phyloP scores from a whole-genome alignment of 2,329 filamentous ascomycete species.

The Colletotrichum tanaceti region DNA sequence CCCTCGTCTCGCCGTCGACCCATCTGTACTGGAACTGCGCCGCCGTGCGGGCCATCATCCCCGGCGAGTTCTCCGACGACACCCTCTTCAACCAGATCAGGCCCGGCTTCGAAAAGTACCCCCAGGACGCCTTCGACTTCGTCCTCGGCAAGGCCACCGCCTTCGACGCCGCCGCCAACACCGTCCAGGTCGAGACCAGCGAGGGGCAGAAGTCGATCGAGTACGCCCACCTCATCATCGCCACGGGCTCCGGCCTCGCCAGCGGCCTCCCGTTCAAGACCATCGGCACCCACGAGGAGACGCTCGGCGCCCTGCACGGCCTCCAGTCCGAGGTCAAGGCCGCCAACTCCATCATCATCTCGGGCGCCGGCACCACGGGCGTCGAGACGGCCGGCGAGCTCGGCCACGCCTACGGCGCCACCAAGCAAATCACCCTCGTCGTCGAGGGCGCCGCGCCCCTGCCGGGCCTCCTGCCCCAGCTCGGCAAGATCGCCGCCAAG shows the following conservation, averaged over 20 bases:
- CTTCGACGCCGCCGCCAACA: constrained; percentile 56
- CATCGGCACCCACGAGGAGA: constrained; percentile 57
- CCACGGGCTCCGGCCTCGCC: constrained; percentile 63
- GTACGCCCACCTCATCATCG: constrained; percentile 66
- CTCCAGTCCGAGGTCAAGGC: constrained; percentile 44
- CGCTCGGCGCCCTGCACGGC: constrained; percentile 50
- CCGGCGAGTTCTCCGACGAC: constrained; percentile 58
- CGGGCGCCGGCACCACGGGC: constrained; percentile 53
- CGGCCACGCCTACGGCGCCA: constrained; percentile 47
- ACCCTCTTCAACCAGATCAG: constrained; percentile 53
- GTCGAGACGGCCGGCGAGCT: constrained; percentile 54
- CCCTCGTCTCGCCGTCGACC: constrained; percentile 60
- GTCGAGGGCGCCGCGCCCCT: constrained; percentile 38
- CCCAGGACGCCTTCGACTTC: constrained; percentile 62
- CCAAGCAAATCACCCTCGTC: constrained; percentile 46
- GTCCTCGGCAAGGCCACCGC: constrained; percentile 60
- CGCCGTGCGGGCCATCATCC: constrained; percentile 59
- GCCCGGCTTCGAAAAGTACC: constrained; percentile 61
- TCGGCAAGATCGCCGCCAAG: constrained; percentile 53
- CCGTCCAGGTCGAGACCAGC: constrained; percentile 55
- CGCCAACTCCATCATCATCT: constrained; percentile 52
- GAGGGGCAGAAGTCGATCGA: constrained; percentile 52
- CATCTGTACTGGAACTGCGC: constrained; percentile 64
- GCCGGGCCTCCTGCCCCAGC: constrained; percentile 42
- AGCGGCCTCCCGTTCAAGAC: constrained; percentile 60